Evolutionary conservation across 2,329 filamentous ascomycete species (phyloP), one percentile per base, ranked within the genome.

Genomic region (Ascochyta clinopodiicola): DNA sequence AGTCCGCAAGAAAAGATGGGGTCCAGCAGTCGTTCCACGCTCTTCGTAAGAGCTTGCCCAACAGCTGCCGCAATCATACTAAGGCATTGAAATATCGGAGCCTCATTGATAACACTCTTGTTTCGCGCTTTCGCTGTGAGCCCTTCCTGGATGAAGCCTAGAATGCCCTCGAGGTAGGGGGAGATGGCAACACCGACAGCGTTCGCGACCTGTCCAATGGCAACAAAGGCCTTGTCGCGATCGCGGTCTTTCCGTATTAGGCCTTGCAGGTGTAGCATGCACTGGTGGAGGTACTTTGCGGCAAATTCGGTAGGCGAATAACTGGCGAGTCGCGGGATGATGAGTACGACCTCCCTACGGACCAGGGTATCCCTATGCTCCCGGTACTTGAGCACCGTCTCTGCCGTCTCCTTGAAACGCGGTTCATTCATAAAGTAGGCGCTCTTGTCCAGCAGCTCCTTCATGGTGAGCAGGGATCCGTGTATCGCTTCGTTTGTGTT

Each of bases 391-490:
- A 94, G 88, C 32, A 97, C 91, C 60, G 95, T 93, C 60, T 99
- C 95, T 73, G 94, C 98, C 10, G 92, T 89, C 66, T 96, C 91
- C 55, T 89, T 86, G 75, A 98, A 99, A 71, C 78, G 77, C 36
- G 93, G 87, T 35, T 93, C 91, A 69, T 96, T 92, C 95, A 99
- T 98, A 76, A 96, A 99, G 94, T 99, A 99, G 66, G 92, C 93
- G 48, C 95, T 95, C 73, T 96, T 94, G 60, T 95, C 86, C 17
- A 99, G 86, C 43, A 99, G 84, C 77, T 98, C 94, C 74, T 94
- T 96, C 68, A 98, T 84, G 1, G 96, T 92, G 19, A 99, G 83
- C 36, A 99, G 83, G 2, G 94, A 97, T n/a, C 92, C 95, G 72
- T 99, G 96, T 37, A 96, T 89, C 56, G 88, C 89, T 74, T 99